Evolutionary conservation across 208 protist species (phyloP).

Genomic region (Acanthamoeba healyi): DNA sequence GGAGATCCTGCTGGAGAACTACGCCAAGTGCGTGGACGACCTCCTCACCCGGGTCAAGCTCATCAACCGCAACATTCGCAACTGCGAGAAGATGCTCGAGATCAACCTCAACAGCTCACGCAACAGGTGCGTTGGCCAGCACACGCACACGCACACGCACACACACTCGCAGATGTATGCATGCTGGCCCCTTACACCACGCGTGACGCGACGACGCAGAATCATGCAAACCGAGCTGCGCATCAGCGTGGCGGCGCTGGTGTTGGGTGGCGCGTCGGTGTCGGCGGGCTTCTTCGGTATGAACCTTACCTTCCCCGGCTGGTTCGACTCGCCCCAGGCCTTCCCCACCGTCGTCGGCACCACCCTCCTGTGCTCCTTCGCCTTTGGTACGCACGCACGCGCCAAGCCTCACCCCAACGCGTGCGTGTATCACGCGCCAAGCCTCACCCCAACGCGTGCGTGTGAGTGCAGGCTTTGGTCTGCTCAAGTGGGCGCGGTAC

Average conservation of each 20-base stretch:
- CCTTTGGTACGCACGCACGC: constrained; percentile 26
- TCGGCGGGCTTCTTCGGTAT: constrained; percentile 9
- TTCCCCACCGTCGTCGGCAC: constrained; percentile 3
- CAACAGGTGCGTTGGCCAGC: constrained; percentile 31
- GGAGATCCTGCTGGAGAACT: constrained; percentile 34
- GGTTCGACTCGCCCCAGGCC: background rate
- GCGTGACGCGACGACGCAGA: too few relatives aligned
- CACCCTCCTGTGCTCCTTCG: background rate
- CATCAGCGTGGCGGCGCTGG: constrained; percentile 8
- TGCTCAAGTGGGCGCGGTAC: background rate
- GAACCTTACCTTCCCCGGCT: background rate
- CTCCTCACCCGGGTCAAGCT: constrained; percentile 38
- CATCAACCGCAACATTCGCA: constrained; percentile 32
- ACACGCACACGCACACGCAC: background rate
- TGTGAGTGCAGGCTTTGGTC: background rate
- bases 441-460: too few relatives aligned
- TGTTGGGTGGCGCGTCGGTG: background rate
- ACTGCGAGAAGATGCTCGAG: constrained; percentile 41
- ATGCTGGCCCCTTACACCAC: too few relatives aligned
- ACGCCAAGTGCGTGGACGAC: constrained; percentile 39
- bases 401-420: too few relatives aligned
- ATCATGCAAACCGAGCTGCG: constrained; percentile 34
- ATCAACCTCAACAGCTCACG: constrained; percentile 22
- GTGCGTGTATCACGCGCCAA: too few relatives aligned
- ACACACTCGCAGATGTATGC: background rate